phyloP scores from a whole-genome alignment of 2,329 filamentous ascomycete species.

The Teratosphaeria pseudoeucalypti region DNA sequence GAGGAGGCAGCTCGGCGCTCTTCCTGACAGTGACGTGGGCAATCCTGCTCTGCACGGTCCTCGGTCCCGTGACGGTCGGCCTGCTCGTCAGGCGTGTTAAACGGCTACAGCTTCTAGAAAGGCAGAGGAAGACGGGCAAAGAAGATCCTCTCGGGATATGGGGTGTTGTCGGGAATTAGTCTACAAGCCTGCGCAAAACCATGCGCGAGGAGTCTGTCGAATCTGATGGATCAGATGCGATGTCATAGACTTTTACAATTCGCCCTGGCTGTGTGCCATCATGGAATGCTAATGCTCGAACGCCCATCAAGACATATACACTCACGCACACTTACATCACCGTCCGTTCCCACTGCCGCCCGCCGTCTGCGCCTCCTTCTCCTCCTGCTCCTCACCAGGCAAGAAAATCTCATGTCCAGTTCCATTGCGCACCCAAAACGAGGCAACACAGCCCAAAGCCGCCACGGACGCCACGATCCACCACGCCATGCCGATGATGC shows the following conservation, averaged over 20 bases:
- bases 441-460: conserved; percentile 46
- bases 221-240: not conserved
- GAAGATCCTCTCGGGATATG: not conserved
- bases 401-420: conserved; percentile 51
- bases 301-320: not conserved
- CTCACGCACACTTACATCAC: conserved; percentile 4
- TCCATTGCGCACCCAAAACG: conserved; percentile 55
- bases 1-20: conserved; percentile 30
- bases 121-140: not conserved
- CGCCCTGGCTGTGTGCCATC: not conserved
- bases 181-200: not conserved
- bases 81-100: not conserved
- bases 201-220: not conserved
- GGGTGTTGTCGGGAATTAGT: not conserved
- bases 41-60: conserved; percentile 33
- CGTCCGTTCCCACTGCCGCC: conserved; percentile 21
- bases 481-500: conserved; percentile 48
- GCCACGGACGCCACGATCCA: conserved; percentile 47
- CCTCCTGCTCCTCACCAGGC: conserved; percentile 35
- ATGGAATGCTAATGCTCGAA: not conserved
- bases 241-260: not conserved
- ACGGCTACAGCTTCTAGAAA: not conserved
- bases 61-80: not conserved
- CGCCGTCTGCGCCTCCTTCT: conserved; percentile 16
- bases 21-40: conserved; percentile 48